Base-by-base conservation (phyloP, 192 early-diverging fungal genomes). In the Backusella liffmaniae region DNA sequence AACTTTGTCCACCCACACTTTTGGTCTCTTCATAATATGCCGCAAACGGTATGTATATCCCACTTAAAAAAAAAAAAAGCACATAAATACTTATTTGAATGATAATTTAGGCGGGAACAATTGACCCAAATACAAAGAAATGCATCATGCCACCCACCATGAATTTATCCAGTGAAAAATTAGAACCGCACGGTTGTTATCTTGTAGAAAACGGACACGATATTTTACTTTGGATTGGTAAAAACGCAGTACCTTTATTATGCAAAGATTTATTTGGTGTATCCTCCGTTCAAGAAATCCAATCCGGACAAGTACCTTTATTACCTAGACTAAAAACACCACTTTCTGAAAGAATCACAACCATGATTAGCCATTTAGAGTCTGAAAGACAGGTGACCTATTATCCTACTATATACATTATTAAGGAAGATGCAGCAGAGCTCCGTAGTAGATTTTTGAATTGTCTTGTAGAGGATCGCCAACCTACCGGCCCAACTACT, bases 191-290 rank as follows among this genome's bases (percentile, higher is more conserved):
- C 70, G 94, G 94, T 16, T 78, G 92, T 5, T 96, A 90, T 78
- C 83, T 97, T 68, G 83, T 97, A 36, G 90, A 93, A 67, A 88
- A 90, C 74, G 92, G 93, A 18, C 70, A 82, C 5, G 88, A 92
- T 35, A 86, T 92, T n/a, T 92, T 91, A 75, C 59, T 97, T 51
- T 96, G 94, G 94, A 80, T 97, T 49, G 92, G 93, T 10, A 86
- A 92, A 67, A 86, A 84, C 8, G 88, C 82, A 42, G 77, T 80
- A 13, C 89, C 92, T 9, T 82, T 90, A 36, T 73, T 95, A 1
- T 86, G 86, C 51, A 84, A 81, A 49, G 80, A 84, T 41, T 80
- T 97, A 75, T 86, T 97, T 62, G 89, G 89, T 41, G 86, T 86
- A 2, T 83, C 87, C 26, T 80, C 81, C 3, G 89, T 92, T 77